Percentiles rank a stretch among this genome's conserved stretches.
Conservation (phyloP, 139 green algal species). For the Diplosphaera chodatii region DNA sequence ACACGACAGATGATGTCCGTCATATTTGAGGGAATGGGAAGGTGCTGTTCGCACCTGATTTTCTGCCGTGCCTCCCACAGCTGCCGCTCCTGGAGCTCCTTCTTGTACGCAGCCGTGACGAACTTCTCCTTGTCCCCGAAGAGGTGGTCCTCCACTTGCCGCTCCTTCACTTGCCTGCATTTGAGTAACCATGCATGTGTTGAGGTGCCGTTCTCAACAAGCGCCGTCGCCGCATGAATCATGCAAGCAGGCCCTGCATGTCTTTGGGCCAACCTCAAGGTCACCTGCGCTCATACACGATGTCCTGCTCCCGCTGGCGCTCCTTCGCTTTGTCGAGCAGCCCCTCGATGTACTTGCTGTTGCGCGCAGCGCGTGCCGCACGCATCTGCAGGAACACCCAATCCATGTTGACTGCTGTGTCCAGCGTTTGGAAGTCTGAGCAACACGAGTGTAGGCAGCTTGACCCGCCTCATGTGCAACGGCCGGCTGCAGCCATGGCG, state of each 20-base stretch:
- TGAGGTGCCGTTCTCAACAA: too few relatives aligned
- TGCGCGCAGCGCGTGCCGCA: slow-evolving; percentile 6
- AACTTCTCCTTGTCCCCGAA: slow-evolving; percentile 93
- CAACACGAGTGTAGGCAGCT: too few relatives aligned
- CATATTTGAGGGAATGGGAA: too few relatives aligned
- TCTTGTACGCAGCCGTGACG: slow-evolving; percentile 85
- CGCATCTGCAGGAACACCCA: too few relatives aligned
- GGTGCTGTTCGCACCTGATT: slow-evolving; percentile 43
- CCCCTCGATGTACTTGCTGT: slow-evolving; percentile 70
- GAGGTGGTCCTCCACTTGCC: slow-evolving; percentile 77
- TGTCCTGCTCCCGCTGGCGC: slow-evolving; percentile 77
- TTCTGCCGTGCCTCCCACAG: slow-evolving; percentile 54
- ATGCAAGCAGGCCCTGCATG: too few relatives aligned
- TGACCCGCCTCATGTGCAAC: too few relatives aligned
- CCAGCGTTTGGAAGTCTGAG: too few relatives aligned
- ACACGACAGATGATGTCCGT: too few relatives aligned
- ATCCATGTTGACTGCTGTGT: too few relatives aligned
- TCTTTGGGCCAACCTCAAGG: too few relatives aligned
- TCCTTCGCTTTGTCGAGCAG: slow-evolving; percentile 77
- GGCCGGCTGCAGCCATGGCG: too few relatives aligned
- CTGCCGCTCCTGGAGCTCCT: slow-evolving; percentile 90
- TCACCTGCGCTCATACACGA: slow-evolving; percentile 64
- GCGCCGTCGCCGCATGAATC: background rate
- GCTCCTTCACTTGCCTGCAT: slow-evolving; percentile 60
- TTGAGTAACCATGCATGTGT: too few relatives aligned